Evolutionary conservation across 148 eudicot genomes (phyloP).

Genomic region (Simmondsia chinensis): DNA sequence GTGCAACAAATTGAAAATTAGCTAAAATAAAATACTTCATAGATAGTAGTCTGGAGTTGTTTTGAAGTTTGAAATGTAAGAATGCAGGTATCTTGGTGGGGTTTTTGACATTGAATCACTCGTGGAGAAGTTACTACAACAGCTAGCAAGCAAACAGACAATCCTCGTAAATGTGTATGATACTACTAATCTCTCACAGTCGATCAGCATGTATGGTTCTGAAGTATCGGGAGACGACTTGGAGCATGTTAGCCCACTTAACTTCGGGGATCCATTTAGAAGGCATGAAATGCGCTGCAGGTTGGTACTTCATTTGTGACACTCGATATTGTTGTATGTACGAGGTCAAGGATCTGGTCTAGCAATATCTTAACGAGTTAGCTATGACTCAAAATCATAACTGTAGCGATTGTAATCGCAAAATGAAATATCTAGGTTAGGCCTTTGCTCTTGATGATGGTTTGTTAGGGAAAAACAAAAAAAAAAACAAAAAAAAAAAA

Average conservation of each 20-base stretch:
- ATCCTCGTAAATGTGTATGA: constrained; percentile 91
- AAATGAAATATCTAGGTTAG: too few relatives aligned
- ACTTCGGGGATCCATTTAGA: constrained; percentile 88
- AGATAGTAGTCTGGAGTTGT: not conserved
- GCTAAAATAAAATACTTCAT: not conserved
- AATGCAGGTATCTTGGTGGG: constrained; percentile 86
- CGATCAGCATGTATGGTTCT: constrained; percentile 94
- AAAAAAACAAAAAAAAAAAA: too few relatives aligned
- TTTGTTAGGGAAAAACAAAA: too few relatives aligned
- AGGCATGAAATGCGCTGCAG: constrained; percentile 96
- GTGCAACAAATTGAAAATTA: too few relatives aligned
- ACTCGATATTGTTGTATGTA: too few relatives aligned
- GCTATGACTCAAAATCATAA: too few relatives aligned
- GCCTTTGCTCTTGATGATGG: too few relatives aligned
- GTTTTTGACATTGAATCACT: constrained; percentile 90
- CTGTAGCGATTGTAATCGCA: too few relatives aligned
- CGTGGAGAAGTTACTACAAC: constrained; percentile 93
- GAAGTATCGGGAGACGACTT: constrained; percentile 39
- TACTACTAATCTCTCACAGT: constrained; percentile 52
- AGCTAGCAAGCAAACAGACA: constrained; percentile 92
- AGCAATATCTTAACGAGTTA: too few relatives aligned
- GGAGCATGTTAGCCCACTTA: constrained; percentile 60
- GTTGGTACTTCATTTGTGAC: constrained; percentile 30
- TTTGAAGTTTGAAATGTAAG: constrained; percentile 4
- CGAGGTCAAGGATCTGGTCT: too few relatives aligned